phyloP scores from a whole-genome alignment of 331 rosid genomes.

The Malus hybrid region DNA sequence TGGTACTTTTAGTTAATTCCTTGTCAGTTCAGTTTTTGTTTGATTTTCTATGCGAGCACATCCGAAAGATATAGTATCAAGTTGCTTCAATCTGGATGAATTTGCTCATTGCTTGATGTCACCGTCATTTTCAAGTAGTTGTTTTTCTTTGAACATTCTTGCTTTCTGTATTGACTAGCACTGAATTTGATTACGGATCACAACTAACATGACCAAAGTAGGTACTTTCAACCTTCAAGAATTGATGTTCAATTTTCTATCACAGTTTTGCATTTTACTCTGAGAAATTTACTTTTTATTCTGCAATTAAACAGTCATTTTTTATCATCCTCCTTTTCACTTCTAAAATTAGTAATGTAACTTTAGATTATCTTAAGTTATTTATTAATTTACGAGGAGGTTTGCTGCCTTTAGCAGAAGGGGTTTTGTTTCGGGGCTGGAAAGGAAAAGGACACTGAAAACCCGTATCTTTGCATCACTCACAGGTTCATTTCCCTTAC shows the following conservation, averaged over 20 bases:
- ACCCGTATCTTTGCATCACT: conserved; percentile 36
- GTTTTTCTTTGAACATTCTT: background rate
- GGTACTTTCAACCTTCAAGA: background rate
- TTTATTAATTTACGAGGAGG: background rate
- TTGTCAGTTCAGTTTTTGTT: background rate
- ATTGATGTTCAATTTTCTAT: background rate
- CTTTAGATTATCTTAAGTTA: background rate
- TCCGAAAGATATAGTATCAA: too few relatives aligned
- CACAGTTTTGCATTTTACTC: background rate
- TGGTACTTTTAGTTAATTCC: background rate
- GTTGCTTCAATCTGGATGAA: background rate
- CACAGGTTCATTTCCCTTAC: conserved; percentile 40
- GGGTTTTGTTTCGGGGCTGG: conserved; percentile 32
- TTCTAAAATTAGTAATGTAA: background rate
- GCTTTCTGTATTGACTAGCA: too few relatives aligned
- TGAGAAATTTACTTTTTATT: background rate
- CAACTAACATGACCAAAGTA: background rate
- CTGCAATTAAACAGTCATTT: background rate
- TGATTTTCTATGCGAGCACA: background rate
- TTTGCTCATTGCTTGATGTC: background rate
- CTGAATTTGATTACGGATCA: too few relatives aligned
- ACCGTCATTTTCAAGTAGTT: background rate
- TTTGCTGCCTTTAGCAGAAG: conserved; percentile 43
- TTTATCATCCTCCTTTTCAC: background rate
- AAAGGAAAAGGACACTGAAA: conserved; percentile 23